Evolutionary conservation across 345 rosid species (phyloP).

Genomic region (Rhizophora apiculata): DNA sequence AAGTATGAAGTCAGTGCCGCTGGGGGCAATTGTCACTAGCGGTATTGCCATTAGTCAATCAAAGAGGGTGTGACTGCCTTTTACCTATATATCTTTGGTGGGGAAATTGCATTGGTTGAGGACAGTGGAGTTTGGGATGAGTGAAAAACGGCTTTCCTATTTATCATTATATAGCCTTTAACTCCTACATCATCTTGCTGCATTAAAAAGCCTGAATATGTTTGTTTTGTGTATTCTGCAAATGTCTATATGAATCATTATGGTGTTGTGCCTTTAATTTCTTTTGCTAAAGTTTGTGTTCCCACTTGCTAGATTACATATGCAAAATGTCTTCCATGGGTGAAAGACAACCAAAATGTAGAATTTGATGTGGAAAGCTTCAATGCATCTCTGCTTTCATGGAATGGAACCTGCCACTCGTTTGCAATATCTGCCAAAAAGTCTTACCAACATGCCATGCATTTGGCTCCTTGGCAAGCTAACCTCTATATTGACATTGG

Average conservation of each 20-base stretch:
- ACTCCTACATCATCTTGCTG: no score
- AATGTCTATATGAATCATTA: background rate
- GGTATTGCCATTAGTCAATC: no score
- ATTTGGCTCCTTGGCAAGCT: conserved; percentile 90
- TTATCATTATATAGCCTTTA: no score
- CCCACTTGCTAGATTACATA: conserved; percentile 54
- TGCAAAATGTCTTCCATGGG: conserved; percentile 84
- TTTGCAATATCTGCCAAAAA: conserved; percentile 64
- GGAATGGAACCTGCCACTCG: conserved; percentile 60
- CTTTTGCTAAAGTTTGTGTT: conserved; percentile 13
- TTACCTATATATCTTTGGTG: no score
- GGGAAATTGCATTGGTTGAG: no score
- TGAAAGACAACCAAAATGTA: conserved; percentile 32
- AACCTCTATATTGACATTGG: conserved; percentile 75
- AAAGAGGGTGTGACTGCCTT: no score
- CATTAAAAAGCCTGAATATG: no score
- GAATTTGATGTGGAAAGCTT: conserved; percentile 40
- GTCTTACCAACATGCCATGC: conserved; percentile 77
- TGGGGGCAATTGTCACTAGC: no score
- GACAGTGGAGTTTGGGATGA: no score
- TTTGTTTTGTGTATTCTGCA: background rate
- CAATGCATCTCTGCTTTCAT: conserved; percentile 50
- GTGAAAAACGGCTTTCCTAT: no score
- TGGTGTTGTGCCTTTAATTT: background rate
- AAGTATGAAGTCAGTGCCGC: no score